phyloP scores from a whole-genome alignment of 1,139 yeast genomes.

The Geotrichum macrosporum region DNA sequence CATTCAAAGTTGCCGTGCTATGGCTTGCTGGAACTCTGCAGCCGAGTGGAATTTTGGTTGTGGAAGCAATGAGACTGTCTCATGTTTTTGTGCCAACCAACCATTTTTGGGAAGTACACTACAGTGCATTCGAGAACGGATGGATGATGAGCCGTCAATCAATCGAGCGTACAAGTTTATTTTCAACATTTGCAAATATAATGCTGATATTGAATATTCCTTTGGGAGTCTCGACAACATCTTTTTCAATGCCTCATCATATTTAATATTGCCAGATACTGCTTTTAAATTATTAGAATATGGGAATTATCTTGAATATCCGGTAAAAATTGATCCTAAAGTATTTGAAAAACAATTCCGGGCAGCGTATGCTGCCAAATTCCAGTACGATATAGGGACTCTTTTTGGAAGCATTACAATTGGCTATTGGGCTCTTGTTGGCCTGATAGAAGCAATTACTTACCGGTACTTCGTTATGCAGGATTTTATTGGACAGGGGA shows the following conservation, averaged over 20 bases:
- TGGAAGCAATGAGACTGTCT: constrained; percentile 1
- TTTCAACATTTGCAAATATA: constrained; percentile 19
- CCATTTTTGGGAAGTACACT: constrained; percentile 21
- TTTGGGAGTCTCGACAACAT: constrained; percentile 21
- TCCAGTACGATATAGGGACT: constrained; percentile 35
- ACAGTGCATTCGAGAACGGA: constrained; percentile 16
- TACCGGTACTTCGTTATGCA: no score
- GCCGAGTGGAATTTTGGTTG: constrained; percentile 21
- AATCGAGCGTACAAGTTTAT: constrained; percentile 18
- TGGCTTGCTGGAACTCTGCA: constrained; percentile 23
- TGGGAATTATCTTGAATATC: not conserved
- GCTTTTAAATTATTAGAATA: constrained; percentile 6
- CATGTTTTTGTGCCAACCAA: constrained; percentile 17
- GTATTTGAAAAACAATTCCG: constrained; percentile 13
- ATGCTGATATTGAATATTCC: constrained; percentile 10
- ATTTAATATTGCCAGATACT: constrained; percentile 1
- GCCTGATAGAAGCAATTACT: constrained; percentile 24
- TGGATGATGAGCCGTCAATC: constrained; percentile 13
- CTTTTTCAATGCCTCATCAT: constrained; percentile 13
- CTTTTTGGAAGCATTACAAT: constrained; percentile 29
- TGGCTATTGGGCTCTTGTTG: constrained; percentile 30
- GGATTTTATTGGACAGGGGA: no score
- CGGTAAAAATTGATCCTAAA: constrained; percentile 12
- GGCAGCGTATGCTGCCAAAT: constrained; percentile 21
- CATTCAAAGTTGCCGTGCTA: constrained; percentile 15